Conservation (phyloP, 2,329 filamentous ascomycete species). For the Fusarium sp. region DNA sequence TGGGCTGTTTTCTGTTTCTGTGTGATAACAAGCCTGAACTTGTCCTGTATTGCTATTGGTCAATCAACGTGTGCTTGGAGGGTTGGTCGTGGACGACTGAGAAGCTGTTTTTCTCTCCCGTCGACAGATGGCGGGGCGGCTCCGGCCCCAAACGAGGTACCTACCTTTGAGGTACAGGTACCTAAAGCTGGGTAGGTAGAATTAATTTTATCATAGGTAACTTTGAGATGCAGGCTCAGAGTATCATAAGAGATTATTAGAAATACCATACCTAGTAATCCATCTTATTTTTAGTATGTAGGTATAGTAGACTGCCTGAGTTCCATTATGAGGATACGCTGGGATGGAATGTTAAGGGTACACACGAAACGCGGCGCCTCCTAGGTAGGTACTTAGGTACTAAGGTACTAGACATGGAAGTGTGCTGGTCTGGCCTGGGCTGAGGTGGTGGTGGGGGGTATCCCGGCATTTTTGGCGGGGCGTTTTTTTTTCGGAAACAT, state of each 20-base stretch:
- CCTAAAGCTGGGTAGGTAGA: too few species aligned
- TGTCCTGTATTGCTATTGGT: constrained; percentile 20
- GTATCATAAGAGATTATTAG: not conserved
- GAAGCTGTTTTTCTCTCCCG: constrained; percentile 25
- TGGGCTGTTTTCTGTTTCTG: constrained; percentile 30
- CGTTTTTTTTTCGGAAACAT: constrained; percentile 32
- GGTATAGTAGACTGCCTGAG: too few species aligned
- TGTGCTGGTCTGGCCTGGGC: constrained; percentile 17
- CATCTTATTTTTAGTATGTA: too few species aligned
- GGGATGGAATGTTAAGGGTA: not conserved
- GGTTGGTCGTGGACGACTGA: constrained; percentile 26
- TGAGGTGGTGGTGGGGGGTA: constrained; percentile 25
- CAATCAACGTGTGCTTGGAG: constrained; percentile 19
- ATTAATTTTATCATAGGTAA: too few species aligned
- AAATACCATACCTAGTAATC: too few species aligned
- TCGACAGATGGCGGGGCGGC: constrained; percentile 43
- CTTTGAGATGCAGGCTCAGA: too few species aligned
- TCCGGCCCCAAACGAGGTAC: constrained; percentile 29
- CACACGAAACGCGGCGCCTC: not conserved
- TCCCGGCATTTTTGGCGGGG: constrained; percentile 27
- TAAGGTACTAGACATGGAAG: too few species aligned
- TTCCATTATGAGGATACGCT: not conserved
- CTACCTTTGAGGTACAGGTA: constrained; percentile 6
- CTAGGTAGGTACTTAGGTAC: too few species aligned
- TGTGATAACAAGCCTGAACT: constrained; percentile 12